Evolutionary conservation across 768 basidiomycete species (phyloP).

Genomic region (Amanita rubescens): DNA sequence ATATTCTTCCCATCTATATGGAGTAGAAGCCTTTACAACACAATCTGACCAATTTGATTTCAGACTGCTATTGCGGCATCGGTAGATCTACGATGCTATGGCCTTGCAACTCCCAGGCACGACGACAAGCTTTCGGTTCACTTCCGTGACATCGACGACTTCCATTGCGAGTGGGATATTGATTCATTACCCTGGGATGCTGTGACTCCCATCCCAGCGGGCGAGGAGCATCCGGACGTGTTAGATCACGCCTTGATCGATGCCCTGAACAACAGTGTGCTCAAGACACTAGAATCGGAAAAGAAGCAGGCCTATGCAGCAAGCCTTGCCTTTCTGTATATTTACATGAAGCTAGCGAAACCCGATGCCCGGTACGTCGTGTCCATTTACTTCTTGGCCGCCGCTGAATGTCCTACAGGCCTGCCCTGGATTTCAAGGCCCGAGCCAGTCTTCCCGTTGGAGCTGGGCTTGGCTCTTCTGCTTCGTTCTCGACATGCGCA

Average conservation of each 20-base stretch:
- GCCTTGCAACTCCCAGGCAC: conserved; percentile 65
- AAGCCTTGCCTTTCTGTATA: conserved; percentile 77
- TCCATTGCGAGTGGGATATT: conserved; percentile 77
- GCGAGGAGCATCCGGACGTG: conserved; percentile 49
- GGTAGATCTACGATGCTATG: conserved; percentile 93
- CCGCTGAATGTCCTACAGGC: conserved; percentile 33
- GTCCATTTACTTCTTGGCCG: conserved; percentile 10
- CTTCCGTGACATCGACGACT: conserved; percentile 72
- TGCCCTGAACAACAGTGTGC: conserved; percentile 48
- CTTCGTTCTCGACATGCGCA: conserved; percentile 87
- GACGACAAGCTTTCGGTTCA: conserved; percentile 70
- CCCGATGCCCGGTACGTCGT: conserved; percentile 46
- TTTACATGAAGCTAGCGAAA: conserved; percentile 77
- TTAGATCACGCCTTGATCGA: conserved; percentile 72
- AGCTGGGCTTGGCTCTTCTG: conserved; percentile 95
- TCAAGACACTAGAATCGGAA: conserved; percentile 28
- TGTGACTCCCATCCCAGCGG: conserved; percentile 44
- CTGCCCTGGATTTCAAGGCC: conserved; percentile 69
- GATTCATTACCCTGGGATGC: conserved; percentile 74
- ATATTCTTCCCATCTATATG: conserved; percentile 7
- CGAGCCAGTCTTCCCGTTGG: conserved; percentile 90
- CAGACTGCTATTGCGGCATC: conserved; percentile 94
- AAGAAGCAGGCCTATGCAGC: conserved; percentile 35
- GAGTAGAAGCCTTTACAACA: conserved; percentile 1
- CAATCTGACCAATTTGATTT: conserved; percentile 11